These are phyloP conservation scores for Elaeagnus macrophylla DNA, from an alignment of 306 rosid genomes.

Conservation along the genomic window DNA sequence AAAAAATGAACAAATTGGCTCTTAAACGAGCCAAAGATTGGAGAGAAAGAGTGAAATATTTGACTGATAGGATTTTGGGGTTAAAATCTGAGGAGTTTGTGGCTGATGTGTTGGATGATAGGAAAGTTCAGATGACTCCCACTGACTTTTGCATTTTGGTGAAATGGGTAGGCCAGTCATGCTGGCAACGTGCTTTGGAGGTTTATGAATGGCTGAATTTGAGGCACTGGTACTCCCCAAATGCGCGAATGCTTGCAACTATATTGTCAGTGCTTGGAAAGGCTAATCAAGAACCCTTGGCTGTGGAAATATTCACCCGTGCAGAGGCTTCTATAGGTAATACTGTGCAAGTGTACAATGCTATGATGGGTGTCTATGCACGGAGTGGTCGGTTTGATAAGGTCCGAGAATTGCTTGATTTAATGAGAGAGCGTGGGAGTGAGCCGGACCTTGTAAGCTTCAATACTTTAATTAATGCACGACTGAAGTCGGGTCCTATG, in stretches of 20 bases:
- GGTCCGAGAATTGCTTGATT: conserved; percentile 53
- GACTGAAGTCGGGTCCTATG: conserved; percentile 60
- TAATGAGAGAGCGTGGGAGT: conserved; percentile 65
- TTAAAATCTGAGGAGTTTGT: conserved; percentile 67
- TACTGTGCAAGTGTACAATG: conserved; percentile 80
- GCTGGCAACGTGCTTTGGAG: conserved; percentile 86
- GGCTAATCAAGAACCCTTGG: conserved; percentile 73
- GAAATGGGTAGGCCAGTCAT: conserved; percentile 64
- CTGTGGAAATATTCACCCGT: conserved; percentile 65
- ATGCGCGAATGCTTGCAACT: conserved; percentile 86
- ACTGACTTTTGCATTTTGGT: conserved; percentile 87
- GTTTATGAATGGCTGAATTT: conserved; percentile 86
- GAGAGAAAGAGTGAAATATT: conserved; percentile 75
- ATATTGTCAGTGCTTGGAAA: conserved; percentile 75
- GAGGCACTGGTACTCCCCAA: conserved; percentile 78
- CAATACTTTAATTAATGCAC: conserved; percentile 80
- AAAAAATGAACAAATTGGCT: conserved; percentile 73
- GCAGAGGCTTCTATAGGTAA: conserved; percentile 43
- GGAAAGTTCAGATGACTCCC: conserved; percentile 74
- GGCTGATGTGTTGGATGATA: conserved; percentile 68
- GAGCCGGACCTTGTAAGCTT: conserved; percentile 87
- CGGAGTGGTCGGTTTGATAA: conserved; percentile 54
- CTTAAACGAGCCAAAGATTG: conserved; percentile 71
- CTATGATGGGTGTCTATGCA: conserved; percentile 91
- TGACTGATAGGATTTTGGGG: conserved; percentile 59